These are phyloP conservation scores for Leccinum cinnamomeum DNA, from an alignment of 1,284 basidiomycete species.

Conservation along the genomic window DNA sequence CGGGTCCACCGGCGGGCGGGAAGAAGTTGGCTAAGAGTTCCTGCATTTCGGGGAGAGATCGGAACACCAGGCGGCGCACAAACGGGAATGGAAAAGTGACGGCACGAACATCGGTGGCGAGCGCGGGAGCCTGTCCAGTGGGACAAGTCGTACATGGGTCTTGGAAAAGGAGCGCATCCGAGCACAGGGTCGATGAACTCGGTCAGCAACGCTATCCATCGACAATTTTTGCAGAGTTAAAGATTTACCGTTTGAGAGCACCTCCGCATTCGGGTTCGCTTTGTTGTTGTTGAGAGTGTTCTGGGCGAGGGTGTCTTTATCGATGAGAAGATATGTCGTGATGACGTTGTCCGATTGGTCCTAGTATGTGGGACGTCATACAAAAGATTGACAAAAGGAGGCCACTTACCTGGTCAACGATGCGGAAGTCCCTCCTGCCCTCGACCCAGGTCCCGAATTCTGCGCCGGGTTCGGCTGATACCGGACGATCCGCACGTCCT, in stretches of 20 bases:
- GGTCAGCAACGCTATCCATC: constrained; percentile 8
- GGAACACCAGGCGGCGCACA: background rate
- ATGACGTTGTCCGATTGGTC: constrained; percentile 32
- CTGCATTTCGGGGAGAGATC: constrained; percentile 8
- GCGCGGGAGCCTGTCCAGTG: constrained; percentile 19
- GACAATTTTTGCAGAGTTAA: background rate
- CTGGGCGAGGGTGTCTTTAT: constrained; percentile 23
- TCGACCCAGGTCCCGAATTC: constrained; percentile 90
- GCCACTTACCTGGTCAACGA: constrained; percentile 25
- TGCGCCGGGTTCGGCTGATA: constrained; percentile 92
- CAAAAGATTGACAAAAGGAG: background rate
- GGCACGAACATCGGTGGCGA: constrained; percentile 27
- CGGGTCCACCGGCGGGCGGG: constrained; percentile 27
- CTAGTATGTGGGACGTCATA: constrained; percentile 10
- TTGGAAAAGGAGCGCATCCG: constrained; percentile 25
- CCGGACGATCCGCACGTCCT: constrained; percentile 75
- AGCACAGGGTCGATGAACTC: constrained; percentile 27
- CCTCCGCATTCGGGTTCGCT: constrained; percentile 26
- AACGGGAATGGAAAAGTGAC: background rate
- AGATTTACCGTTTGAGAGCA: constrained; percentile 26
- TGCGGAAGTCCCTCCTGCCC: constrained; percentile 44
- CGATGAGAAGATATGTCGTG: constrained; percentile 30
- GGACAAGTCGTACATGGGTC: constrained; percentile 30
- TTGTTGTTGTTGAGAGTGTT: constrained; percentile 28
- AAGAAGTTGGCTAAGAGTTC: constrained; percentile 27